Evolutionary conservation across 2,329 filamentous ascomycete genomes (phyloP).

Genomic region (Fusarium stilboides): DNA sequence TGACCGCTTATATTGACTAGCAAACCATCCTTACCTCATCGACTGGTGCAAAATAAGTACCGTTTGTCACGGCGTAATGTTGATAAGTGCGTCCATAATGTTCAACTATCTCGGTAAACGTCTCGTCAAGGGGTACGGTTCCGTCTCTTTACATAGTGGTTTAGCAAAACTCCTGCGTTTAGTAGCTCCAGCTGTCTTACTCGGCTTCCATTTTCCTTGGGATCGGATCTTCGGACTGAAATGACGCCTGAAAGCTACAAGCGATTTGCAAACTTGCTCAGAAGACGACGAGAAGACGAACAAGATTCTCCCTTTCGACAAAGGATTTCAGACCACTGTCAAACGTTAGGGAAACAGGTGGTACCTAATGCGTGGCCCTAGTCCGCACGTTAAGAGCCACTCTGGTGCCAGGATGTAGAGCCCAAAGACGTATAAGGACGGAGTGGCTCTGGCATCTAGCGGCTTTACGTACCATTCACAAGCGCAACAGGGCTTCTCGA

Average conservation of each 20-base stretch:
- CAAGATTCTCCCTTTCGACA: conserved; percentile 36
- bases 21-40: conserved; percentile 72
- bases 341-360: conserved; percentile 51
- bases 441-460: conserved; percentile 48
- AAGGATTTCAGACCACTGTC: conserved; percentile 46
- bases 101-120: conserved; percentile 71
- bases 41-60: conserved; percentile 76
- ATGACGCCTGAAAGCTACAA: conserved; percentile 22
- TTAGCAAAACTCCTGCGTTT: conserved; percentile 44
- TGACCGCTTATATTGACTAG: conserved; percentile 6
- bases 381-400: conserved; percentile 51
- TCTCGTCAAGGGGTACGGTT: conserved; percentile 70
- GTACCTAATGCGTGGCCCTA: conserved; percentile 53
- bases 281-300: conserved; percentile 30
- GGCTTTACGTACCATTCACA: conserved; percentile 44
- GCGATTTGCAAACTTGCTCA: conserved; percentile 11
- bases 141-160: conserved; percentile 58
- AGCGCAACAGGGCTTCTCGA: conserved; percentile 37
- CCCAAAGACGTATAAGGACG: conserved; percentile 47
- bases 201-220: conserved; percentile 51
- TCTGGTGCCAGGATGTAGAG: conserved; percentile 47
- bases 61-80: conserved; percentile 74
- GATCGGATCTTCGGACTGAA: conserved; percentile 16
- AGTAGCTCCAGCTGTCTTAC: conserved; percentile 46
- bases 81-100: conserved; percentile 78